Evolutionary conservation across 1,284 basidiomycete genomes (phyloP).

Genomic region (Hymenochaete sp.): DNA sequence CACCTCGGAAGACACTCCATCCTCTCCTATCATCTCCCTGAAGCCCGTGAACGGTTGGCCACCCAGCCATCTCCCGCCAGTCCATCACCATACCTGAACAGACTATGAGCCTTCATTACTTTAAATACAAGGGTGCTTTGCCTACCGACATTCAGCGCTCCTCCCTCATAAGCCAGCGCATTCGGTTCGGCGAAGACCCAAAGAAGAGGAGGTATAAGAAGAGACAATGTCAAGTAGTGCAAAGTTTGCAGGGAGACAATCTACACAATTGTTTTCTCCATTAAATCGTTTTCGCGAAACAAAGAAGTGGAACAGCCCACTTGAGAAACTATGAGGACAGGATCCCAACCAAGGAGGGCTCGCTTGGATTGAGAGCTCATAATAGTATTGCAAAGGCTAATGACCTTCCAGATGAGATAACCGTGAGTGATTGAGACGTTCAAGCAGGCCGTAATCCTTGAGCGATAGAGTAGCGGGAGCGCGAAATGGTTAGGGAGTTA

Average conservation of each 20-base stretch:
- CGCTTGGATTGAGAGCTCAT: slow-evolving; percentile 12
- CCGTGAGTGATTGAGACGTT: too few species aligned
- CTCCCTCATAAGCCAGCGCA: slow-evolving; percentile 78
- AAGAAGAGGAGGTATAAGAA: slow-evolving; percentile 79
- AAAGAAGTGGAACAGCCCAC: slow-evolving; percentile 26
- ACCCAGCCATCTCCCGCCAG: slow-evolving; percentile 90
- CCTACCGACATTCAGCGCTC: slow-evolving; percentile 72
- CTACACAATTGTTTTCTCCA: slow-evolving; percentile 31
- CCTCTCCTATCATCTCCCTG: slow-evolving; percentile 45
- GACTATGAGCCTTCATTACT: not conserved
- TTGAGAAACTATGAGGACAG: slow-evolving; percentile 65
- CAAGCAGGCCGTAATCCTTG: too few species aligned
- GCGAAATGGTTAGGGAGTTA: too few species aligned
- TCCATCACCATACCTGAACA: slow-evolving; percentile 82
- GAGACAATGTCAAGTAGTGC: slow-evolving; percentile 82
- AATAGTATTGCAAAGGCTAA: too few species aligned
- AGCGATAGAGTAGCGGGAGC: too few species aligned
- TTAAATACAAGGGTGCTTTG: not conserved
- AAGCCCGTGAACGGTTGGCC: slow-evolving; percentile 59
- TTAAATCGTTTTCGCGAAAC: slow-evolving; percentile 2
- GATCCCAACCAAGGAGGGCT: slow-evolving; percentile 53
- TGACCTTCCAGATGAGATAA: too few species aligned
- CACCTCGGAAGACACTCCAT: slow-evolving; percentile 59
- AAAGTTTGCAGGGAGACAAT: slow-evolving; percentile 88
- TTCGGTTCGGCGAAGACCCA: slow-evolving; percentile 63